phyloP scores from a whole-genome alignment of 257 asterid genomes.

The Solanum dulcamara region DNA sequence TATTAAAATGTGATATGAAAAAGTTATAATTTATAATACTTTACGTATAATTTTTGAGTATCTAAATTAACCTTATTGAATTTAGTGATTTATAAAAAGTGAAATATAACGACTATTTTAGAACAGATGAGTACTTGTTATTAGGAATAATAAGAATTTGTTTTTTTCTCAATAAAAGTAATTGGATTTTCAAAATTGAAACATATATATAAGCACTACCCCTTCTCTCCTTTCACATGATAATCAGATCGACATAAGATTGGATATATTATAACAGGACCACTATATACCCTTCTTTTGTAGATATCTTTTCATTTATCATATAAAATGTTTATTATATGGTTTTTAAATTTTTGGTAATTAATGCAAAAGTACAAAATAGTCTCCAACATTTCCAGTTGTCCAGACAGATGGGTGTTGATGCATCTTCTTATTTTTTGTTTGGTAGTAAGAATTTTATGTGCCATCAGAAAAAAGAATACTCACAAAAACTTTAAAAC shows the following conservation, averaged over 20 bases:
- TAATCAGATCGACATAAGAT: conserved; percentile 1
- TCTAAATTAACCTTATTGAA: too few relatives aligned
- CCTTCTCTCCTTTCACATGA: conserved; percentile 4
- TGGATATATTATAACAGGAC: conserved; percentile 4
- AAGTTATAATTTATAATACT: too few relatives aligned
- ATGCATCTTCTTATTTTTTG: background rate
- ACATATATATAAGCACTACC: background rate
- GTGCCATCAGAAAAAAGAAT: background rate
- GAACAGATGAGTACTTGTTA: too few relatives aligned
- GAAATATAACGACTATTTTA: too few relatives aligned
- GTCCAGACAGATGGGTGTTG: background rate
- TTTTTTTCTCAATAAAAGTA: background rate
- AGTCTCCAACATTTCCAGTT: background rate
- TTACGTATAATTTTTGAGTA: too few relatives aligned
- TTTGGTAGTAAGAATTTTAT: background rate
- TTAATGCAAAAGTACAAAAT: background rate
- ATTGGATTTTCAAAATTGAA: background rate
- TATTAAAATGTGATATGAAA: too few relatives aligned
- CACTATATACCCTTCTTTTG: background rate
- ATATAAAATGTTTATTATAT: background rate
- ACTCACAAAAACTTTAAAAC: background rate
- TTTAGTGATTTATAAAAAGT: too few relatives aligned
- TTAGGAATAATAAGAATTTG: background rate
- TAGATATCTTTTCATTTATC: background rate
- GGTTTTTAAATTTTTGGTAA: background rate